Percentiles rank a stretch among this genome's conserved stretches.
phyloP scores from a whole-genome alignment of 2,329 filamentous ascomycete genomes.

The Fusarium fracticaudum region DNA sequence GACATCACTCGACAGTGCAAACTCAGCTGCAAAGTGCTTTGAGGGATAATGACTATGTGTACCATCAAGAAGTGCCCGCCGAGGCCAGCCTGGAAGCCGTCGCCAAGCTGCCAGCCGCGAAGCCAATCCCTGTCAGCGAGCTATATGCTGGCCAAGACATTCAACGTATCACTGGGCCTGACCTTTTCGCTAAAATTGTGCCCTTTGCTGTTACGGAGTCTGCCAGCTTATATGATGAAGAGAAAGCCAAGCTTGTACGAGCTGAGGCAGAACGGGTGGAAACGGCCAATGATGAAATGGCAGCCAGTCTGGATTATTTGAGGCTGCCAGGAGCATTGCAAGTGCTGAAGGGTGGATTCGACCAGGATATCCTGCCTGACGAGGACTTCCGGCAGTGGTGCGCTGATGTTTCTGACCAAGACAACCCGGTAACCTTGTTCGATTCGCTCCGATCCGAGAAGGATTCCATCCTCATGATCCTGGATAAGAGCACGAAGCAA shows the following conservation, averaged over 20 bases:
- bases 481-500: slow-evolving; percentile 87
- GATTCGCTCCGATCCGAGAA: slow-evolving; percentile 83
- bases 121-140: slow-evolving; percentile 96
- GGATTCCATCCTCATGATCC: slow-evolving; percentile 72
- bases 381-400: slow-evolving; percentile 96
- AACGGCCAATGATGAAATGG: slow-evolving; percentile 94
- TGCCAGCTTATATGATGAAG: slow-evolving; percentile 96
- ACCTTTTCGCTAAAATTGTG: slow-evolving; percentile 96
- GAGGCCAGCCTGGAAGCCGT: slow-evolving; percentile 85
- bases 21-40: slow-evolving; percentile 79
- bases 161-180: slow-evolving; percentile 93
- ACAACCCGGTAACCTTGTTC: slow-evolving; percentile 80
- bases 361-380: slow-evolving; percentile 87
- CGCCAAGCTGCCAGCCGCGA: slow-evolving; percentile 91
- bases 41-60: slow-evolving; percentile 99
- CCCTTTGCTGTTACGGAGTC: slow-evolving; percentile 96
- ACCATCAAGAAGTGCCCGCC: slow-evolving; percentile 89
- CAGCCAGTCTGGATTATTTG: slow-evolving; percentile 91
- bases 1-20: slow-evolving; percentile 82
- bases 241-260: slow-evolving; percentile 94
- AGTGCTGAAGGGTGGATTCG: slow-evolving; percentile 90
- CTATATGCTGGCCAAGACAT: slow-evolving; percentile 98
- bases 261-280: slow-evolving; percentile 95
- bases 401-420: slow-evolving; percentile 87
- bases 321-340: slow-evolving; percentile 89